Evolutionary conservation across 192 early-diverging fungal species (phyloP).

Genomic region (Diversispora eburnea): DNA sequence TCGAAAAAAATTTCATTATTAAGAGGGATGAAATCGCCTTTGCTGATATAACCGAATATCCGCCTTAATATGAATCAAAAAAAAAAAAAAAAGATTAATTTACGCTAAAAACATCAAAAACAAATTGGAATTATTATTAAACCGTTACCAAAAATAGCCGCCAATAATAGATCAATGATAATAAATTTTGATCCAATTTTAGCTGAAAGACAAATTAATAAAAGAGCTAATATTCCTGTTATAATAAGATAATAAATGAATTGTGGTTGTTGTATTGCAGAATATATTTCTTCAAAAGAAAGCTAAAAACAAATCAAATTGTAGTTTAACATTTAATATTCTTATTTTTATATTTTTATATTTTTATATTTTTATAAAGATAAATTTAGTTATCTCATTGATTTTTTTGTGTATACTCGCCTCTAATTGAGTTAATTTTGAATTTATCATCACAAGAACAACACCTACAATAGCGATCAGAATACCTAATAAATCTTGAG

Average conservation of each 20-base stretch:
- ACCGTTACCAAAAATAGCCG: conserved; percentile 62
- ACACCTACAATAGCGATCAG: conserved; percentile 61
- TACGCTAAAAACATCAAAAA: not conserved
- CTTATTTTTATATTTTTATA: too few relatives aligned
- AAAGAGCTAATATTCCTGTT: conserved; percentile 33
- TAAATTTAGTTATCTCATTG: not conserved
- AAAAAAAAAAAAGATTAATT: conserved; percentile 5
- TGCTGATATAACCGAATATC: conserved; percentile 67
- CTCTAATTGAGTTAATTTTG: conserved; percentile 52
- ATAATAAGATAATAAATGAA: conserved; percentile 54
- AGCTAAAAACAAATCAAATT: too few relatives aligned
- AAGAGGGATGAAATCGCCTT: conserved; percentile 67
- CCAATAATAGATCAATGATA: conserved; percentile 61
- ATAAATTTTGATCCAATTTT: conserved; percentile 50
- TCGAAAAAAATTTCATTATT: conserved; percentile 55
- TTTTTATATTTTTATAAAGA: too few relatives aligned
- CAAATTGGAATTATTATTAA: not conserved
- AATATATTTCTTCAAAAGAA: conserved; percentile 33
- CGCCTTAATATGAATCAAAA: conserved; percentile 41
- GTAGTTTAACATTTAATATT: too few relatives aligned
- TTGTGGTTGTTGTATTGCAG: conserved; percentile 45
- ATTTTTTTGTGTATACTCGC: conserved; percentile 28
- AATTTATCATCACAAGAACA: conserved; percentile 57
- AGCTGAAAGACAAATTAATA: conserved; percentile 44
- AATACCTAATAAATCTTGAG: conserved; percentile 58